Conservation (phyloP, 2,329 filamentous ascomycete genomes). For the Paecilomyces fulvus region DNA sequence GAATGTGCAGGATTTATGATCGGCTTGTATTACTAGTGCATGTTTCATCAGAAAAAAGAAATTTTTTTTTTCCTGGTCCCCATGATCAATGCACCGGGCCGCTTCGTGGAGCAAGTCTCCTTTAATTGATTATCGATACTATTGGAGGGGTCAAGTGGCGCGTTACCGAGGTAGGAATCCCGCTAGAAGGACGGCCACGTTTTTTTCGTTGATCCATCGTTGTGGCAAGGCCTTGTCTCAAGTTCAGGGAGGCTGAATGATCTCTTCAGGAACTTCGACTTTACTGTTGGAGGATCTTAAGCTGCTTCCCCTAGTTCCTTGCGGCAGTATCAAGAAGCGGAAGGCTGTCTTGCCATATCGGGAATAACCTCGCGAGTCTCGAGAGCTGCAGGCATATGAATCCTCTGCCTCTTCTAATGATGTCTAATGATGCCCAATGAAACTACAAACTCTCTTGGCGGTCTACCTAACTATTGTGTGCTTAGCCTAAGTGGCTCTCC, state of each 20-base stretch:
- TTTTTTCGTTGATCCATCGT: background rate
- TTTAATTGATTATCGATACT: background rate
- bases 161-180: background rate
- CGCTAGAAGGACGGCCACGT: background rate
- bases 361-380: background rate
- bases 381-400: background rate
- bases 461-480: too few species aligned
- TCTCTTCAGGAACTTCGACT: background rate
- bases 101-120: background rate
- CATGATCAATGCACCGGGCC: background rate
- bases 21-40: background rate
- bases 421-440: background rate
- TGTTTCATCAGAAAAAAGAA: background rate
- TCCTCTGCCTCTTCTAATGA: background rate
- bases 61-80: background rate
- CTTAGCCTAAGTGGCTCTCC: background rate
- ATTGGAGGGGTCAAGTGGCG: background rate
- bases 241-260: background rate
- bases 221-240: background rate
- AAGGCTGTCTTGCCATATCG: background rate
- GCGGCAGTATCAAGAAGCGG: background rate
- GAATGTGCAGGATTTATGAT: background rate
- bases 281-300: background rate
- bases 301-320: background rate
- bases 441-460: background rate